These are phyloP conservation scores for Acacia pycnantha DNA, from an alignment of 331 rosid genomes.

Conservation along the genomic window DNA sequence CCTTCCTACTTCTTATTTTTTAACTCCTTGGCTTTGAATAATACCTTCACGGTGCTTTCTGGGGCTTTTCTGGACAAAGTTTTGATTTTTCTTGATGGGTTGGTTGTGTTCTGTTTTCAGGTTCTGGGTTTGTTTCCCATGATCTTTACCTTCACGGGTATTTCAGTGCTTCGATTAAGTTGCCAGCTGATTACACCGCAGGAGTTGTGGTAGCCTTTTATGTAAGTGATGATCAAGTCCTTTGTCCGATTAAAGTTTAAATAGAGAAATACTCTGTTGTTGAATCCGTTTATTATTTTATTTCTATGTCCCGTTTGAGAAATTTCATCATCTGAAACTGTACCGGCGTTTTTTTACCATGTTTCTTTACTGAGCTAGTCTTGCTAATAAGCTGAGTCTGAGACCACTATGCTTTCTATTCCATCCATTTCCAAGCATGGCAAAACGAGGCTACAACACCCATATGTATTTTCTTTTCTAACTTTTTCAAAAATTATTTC, in stretches of 20 bases:
- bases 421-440: not conserved
- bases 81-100: not conserved
- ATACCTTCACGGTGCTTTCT: slow-evolving; percentile 7
- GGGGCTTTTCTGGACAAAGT: not conserved
- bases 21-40: not conserved
- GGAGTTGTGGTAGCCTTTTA: slow-evolving; percentile 98
- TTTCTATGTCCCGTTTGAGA: not conserved
- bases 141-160: slow-evolving; percentile 86
- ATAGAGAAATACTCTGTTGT: not conserved
- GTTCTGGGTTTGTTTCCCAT: slow-evolving; percentile 96
- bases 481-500: not conserved
- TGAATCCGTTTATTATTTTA: not conserved
- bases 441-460: not conserved
- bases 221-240: slow-evolving; percentile 54
- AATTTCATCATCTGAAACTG: not conserved
- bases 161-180: slow-evolving; percentile 87
- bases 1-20: not conserved
- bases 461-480: not conserved
- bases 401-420: not conserved
- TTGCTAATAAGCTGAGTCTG: not conserved
- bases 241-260: not conserved
- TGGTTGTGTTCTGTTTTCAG: slow-evolving; percentile 36
- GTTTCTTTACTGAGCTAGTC: not conserved
- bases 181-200: slow-evolving; percentile 92
- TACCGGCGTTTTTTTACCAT: not conserved